These are phyloP conservation scores for Streptanthus diversifolius DNA, from an alignment of 345 rosid species.

Conservation along the genomic window DNA sequence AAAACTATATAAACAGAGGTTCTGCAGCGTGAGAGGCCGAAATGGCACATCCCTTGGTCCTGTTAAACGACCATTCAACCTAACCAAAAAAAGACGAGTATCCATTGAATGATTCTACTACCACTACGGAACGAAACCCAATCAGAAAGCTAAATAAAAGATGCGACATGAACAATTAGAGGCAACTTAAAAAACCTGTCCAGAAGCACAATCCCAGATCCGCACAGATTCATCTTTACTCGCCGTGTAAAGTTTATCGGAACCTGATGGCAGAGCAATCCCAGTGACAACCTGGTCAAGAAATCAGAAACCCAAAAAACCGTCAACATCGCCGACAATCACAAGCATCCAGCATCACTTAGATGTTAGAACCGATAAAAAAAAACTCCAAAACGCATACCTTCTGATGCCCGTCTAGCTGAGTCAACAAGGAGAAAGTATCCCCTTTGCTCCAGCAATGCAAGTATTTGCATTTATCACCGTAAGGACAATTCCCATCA, in stretches of 20 bases:
- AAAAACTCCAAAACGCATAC: conserved; percentile 25
- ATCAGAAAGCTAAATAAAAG: too few species aligned
- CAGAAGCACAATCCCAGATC: conserved; percentile 87
- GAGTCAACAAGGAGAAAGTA: conserved; percentile 60
- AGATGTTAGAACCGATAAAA: too few species aligned
- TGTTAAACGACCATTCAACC: not conserved
- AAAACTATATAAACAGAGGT: not conserved
- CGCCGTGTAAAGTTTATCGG: conserved; percentile 82
- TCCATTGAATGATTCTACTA: not conserved
- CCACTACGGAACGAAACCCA: not conserved
- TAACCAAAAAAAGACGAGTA: not conserved
- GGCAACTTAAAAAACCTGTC: conserved; percentile 60
- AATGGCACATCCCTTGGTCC: not conserved
- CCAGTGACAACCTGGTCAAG: conserved; percentile 67
- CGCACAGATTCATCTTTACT: conserved; percentile 80
- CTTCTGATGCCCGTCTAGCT: conserved; percentile 88
- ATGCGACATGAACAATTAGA: too few species aligned
- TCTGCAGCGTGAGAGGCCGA: not conserved
- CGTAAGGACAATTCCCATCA: conserved; percentile 72
- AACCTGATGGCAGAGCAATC: conserved; percentile 80
- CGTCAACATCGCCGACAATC: conserved; percentile 7
- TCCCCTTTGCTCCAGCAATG: conserved; percentile 89
- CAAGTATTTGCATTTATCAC: conserved; percentile 69
- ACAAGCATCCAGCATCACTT: not conserved
- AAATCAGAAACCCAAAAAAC: not conserved